phyloP scores from a whole-genome alignment of 1,284 basidiomycete species.

The Somion occarium region DNA sequence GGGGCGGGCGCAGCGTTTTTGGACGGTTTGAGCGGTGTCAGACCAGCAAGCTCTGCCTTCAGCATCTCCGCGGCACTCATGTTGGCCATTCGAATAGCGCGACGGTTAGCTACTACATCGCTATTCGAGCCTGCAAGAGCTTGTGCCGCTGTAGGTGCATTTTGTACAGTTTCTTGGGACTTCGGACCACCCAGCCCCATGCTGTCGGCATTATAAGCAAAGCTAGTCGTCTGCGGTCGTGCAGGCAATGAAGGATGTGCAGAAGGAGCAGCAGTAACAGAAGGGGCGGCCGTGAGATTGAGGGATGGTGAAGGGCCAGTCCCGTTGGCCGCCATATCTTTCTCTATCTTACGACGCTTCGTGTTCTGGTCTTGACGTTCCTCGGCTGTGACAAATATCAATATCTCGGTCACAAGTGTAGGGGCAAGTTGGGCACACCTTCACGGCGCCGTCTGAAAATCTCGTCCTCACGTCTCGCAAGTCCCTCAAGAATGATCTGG shows the following conservation, averaged over 20 bases:
- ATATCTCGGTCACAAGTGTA: conserved; percentile 4
- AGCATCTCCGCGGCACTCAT: conserved; percentile 92
- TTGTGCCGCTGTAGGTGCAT: conserved; percentile 53
- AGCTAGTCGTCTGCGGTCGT: conserved; percentile 48
- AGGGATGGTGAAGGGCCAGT: conserved; percentile 51
- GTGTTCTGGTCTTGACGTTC: conserved; percentile 88
- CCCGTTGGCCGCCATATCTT: conserved; percentile 46
- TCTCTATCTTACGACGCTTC: conserved; percentile 83
- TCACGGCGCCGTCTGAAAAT: conserved; percentile 93
- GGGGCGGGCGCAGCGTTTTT: conserved; percentile 26
- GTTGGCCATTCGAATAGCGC: conserved; percentile 91
- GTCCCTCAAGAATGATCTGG: conserved; percentile 92
- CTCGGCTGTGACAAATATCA: conserved; percentile 55
- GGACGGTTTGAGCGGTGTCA: conserved; percentile 53
- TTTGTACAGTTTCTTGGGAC: conserved; percentile 49
- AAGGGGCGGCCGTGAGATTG: conserved; percentile 42
- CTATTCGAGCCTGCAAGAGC: conserved; percentile 77
- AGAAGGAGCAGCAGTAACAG: conserved; percentile 36
- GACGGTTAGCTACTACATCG: conserved; percentile 84
- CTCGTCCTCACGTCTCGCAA: conserved; percentile 90
- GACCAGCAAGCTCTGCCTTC: conserved; percentile 83
- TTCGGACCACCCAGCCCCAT: conserved; percentile 65
- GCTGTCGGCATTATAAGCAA: conserved; percentile 70
- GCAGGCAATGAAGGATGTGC: conserved; percentile 52
- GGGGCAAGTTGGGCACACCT: conserved; percentile 48